Evolutionary conservation across 805 yeast species (phyloP).

Genomic region (Candida berthetii): DNA sequence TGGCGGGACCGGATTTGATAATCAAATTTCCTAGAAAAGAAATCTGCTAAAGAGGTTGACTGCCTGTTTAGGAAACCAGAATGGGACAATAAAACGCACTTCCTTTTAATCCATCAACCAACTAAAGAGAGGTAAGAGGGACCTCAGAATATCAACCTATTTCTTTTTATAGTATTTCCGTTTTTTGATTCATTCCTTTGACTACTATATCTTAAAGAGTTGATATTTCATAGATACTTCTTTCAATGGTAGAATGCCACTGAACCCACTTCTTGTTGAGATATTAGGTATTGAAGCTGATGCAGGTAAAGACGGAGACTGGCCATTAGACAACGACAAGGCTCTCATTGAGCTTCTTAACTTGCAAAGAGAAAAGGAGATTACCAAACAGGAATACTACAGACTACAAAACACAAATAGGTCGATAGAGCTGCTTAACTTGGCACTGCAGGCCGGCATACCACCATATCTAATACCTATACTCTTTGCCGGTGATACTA

Average conservation of each 20-base stretch:
- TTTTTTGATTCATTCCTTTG: no score
- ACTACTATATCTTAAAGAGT: no score
- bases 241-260: not conserved
- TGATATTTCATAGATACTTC: no score
- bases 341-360: constrained; percentile 15
- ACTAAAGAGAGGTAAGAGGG: not conserved
- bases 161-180: no score
- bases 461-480: constrained; percentile 61
- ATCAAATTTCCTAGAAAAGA: not conserved
- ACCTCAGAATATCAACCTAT: not conserved
- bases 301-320: constrained; percentile 5
- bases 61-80: not conserved
- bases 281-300: not conserved
- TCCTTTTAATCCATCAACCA: not conserved
- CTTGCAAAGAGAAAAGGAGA: constrained; percentile 55
- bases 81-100: not conserved
- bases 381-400: constrained; percentile 75
- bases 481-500: constrained; percentile 38
- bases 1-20: no score
- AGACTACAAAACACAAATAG: constrained; percentile 55
- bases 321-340: constrained; percentile 17
- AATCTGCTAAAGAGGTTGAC: no score
- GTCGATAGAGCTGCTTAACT: constrained; percentile 54
- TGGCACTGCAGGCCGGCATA: constrained; percentile 53
- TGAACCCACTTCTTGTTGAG: not conserved